Base-by-base conservation (phyloP, 2,329 filamentous ascomycete species). In the Trichophyton verrucosum region DNA sequence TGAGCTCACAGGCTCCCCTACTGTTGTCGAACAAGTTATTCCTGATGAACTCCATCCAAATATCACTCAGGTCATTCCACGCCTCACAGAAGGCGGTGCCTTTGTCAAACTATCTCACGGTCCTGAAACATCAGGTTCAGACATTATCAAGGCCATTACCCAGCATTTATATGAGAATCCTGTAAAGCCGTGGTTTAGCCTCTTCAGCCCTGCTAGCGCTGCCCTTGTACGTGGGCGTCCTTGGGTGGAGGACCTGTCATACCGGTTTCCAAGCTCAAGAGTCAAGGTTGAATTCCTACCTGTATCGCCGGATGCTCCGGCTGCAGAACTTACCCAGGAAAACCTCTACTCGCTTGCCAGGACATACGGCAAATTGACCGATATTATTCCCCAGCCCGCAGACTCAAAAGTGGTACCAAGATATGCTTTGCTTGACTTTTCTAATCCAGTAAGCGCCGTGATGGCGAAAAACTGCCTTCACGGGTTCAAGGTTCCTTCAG, bases 381-480 rank as follows among this genome's bases (percentile, higher is more conserved):
- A 97, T 66, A 96, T 99, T 62, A 79, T 83, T 1, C 82, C 86
- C 0, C 90, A 96, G 70, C 83, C 90, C 0, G 85, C 86, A 2
- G 91, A 96, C 68, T 95, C 91, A 9, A 96, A 96, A 72, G 78
- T 90, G 1, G 69, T 88, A 2, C 92, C 94, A 0, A 86, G 85
- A 67, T 96, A 84, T 72, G 91, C 91, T 0, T 83, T 85, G 59
- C 74, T 97, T 22, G 88, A 91, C 68, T 97, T 94, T 68, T 79
- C 83, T 1, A 80, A 82, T 6, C 79, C 88, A 13, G 82, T 88
- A 40, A 86, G 88, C 68, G 87, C 91, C 5, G 87, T 95, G 60
- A 90, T 94, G 83, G 91, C 91, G 0, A 86, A 89, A 67, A 96
- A 95, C 68, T 97, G 92, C 69, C 81, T 96, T 75, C 94, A 99